Conservation (phyloP, 495 filamentous ascomycete species). For the Tricharina praecox region DNA sequence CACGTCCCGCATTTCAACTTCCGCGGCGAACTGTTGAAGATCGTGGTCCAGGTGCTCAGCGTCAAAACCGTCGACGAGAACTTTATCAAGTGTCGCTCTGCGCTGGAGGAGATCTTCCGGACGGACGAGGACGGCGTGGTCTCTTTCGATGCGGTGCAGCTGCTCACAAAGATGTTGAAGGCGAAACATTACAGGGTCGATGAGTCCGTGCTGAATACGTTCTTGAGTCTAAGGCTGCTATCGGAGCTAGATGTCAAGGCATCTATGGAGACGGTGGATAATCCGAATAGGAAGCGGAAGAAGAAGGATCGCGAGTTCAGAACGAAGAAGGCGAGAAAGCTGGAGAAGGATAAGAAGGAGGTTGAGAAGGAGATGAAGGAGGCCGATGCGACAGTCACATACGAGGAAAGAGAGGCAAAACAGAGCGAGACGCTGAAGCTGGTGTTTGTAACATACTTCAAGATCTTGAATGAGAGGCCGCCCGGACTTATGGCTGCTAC, state of each 20-base stretch:
- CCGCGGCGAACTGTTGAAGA: conserved; percentile 65
- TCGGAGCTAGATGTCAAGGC: conserved; percentile 71
- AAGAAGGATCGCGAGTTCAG: conserved; percentile 40
- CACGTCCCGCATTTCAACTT: conserved; percentile 94
- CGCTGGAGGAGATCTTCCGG: conserved; percentile 64
- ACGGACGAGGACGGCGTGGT: conserved; percentile 76
- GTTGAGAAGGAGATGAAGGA: conserved; percentile 86
- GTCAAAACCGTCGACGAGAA: conserved; percentile 13
- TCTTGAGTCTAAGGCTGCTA: conserved; percentile 74
- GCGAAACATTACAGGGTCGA: conserved; percentile 59
- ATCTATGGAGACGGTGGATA: conserved; percentile 48
- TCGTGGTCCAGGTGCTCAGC: conserved; percentile 69
- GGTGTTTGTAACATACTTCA: conserved; percentile 87
- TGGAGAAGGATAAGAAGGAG: conserved; percentile 63
- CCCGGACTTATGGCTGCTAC: conserved; percentile 81
- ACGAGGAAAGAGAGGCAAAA: conserved; percentile 81
- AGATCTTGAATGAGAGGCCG: conserved; percentile 68
- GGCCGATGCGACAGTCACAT: conserved; percentile 74
- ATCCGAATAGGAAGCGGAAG: conserved; percentile 26
- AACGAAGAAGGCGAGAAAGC: conserved; percentile 57
- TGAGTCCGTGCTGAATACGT: conserved; percentile 75
- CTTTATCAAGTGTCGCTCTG: conserved; percentile 29
- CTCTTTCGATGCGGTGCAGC: conserved; percentile 68
- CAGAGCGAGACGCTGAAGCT: conserved; percentile 89
- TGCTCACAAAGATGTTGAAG: conserved; percentile 90